These are phyloP conservation scores for Whalleya microplaca DNA, from an alignment of 2,329 filamentous ascomycete species.

Conservation along the genomic window DNA sequence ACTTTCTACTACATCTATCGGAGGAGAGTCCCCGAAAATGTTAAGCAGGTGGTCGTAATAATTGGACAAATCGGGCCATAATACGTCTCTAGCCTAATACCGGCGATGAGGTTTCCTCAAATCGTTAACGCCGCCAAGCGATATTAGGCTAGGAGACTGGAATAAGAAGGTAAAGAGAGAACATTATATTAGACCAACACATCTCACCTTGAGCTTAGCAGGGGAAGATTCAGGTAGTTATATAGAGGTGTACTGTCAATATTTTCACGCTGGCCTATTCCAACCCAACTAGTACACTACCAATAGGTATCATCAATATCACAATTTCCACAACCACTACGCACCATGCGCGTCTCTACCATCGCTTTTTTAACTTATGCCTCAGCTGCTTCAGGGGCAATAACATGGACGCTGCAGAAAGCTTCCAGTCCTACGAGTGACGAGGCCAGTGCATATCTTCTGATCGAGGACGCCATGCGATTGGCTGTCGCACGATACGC, in stretches of 20 bases:
- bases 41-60: conserved; percentile 4
- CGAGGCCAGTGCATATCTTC: conserved; percentile 47
- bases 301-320: not conserved
- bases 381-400: conserved; percentile 40
- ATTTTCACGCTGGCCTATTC: conserved; percentile 5
- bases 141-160: conserved; percentile 1
- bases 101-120: not conserved
- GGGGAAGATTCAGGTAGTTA: conserved; percentile 13
- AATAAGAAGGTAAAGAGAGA: not conserved
- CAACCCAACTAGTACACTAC: not conserved
- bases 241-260: conserved; percentile 6
- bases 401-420: conserved; percentile 45
- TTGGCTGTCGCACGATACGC: conserved; percentile 46
- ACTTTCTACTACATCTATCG: conserved; percentile 9
- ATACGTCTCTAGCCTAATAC: conserved; percentile 2
- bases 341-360: conserved; percentile 42
- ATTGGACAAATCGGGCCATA: conserved; percentile 1
- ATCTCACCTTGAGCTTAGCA: conserved; percentile 4
- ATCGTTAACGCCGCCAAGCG: conserved; percentile 1
- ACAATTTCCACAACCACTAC: not conserved
- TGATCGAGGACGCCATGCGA: conserved; percentile 48
- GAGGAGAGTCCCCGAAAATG: conserved; percentile 20
- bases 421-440: conserved; percentile 45
- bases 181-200: conserved; percentile 1
- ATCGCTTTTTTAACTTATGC: conserved; percentile 36